Evolutionary conservation across 164 flowering plant species (phyloP), one percentile per base, ranked within the genome.

Genomic region (Vitis cinerea): DNA sequence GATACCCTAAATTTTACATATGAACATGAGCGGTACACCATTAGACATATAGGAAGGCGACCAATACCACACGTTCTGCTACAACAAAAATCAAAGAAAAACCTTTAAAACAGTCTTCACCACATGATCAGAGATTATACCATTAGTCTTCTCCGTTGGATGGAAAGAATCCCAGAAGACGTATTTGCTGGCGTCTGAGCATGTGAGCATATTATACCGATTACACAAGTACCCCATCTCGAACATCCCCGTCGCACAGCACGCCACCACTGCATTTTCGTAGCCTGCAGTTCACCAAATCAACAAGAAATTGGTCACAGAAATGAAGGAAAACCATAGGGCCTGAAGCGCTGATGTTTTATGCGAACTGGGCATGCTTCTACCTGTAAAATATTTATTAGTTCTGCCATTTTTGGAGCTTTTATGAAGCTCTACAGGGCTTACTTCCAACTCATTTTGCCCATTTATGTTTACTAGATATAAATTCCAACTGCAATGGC

Each of bases 131-230:
- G 77, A 60, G 16, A 85, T 59, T 9, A 85, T 73, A 15, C 57
- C 49, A 51, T 72, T 81, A 7, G 86, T 79, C 64, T 76, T 83
- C 66, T 86, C 81, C 0, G 87, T 82, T 5, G 85, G 89, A 63
- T 86, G 89, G 64, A 86, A 86, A 12, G 89, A 75, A 63, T 86
- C 89, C 89, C 89, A 86, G 29, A 85, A 85, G 6, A 85, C 84
- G 44, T 73, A 85, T 54, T 82, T 85, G 29, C 53, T 75, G n/a
- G 89, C 89, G 66, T 86, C 87, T 9, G 62, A 37, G 67, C 89
- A 86, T 31, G 89, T 80, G 7, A 80, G 72, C 17, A 80, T 74
- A 54, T 60, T 81, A 2, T 63, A 1, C 53, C 65, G 44, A 37
- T 71, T 74, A 71, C 89, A 86, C 2, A 75, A 29, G 47, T 80